Base-by-base conservation (phyloP, 225 moss, liverwort and hornwort genomes). In the Polytrichum commune region DNA sequence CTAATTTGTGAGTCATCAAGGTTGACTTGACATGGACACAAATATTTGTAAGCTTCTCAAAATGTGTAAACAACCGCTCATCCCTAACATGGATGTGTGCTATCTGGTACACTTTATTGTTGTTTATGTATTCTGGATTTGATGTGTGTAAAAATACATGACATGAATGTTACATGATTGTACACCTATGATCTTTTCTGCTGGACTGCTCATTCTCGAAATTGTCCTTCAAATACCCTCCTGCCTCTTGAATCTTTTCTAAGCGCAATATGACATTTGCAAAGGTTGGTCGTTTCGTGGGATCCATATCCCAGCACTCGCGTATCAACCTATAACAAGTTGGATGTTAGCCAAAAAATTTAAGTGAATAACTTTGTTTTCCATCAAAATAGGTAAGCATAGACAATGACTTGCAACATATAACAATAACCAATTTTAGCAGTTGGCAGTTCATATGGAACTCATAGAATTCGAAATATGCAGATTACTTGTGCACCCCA, bases 251-350 rank as follows among this genome's bases (percentile, higher is more conserved):
- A 13, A 92, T 91, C 30, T 77, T 68, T 69, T 86, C 83, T 74
- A 97, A 78, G 27, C 86, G 81, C 69, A 73, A 73, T 62, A 93
- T 93, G 57, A 92, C 80, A 8, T 55, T 77, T 25, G 78, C 72
- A 70, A 97, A 91, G 9, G 77, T 27, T 8, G 93, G 96, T 26
- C 96, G 89, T 56, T 82, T 89, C 27, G 72, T 66, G 26, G 92
- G 86, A 69, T 84, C 78, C 26, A 63, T 69, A 72, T 91, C 83
- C 96, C 93, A 93, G 75, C 92, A 97, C 18, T 92, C 83, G 63
- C 80, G 30, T 65, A 93, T 86, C 77, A 97, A 88, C 73, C 92
- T 92, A 86, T 54, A 71, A 72, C 20, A 19, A 65, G 53, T 23
- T 53, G 72, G 2, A 70, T 2, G 8, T 22, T 30, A 56, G 55